phyloP scores from a whole-genome alignment of 257 asterid genomes.

The Cinchona pubescens region DNA sequence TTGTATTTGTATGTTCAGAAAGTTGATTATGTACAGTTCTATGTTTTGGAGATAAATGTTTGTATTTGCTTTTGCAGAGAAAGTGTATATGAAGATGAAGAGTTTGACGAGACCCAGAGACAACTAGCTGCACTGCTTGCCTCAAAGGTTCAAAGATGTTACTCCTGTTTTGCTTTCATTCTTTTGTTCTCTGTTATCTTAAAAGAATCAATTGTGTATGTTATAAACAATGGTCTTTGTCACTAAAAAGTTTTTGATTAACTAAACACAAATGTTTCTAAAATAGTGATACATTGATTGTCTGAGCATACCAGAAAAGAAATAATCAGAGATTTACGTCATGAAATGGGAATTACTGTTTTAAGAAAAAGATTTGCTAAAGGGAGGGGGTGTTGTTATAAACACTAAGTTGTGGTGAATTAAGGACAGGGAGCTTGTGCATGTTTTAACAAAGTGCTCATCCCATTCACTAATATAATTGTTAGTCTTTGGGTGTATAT shows the following conservation, averaged over 20 bases:
- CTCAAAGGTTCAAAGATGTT: slow-evolving; percentile 56
- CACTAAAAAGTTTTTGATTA: no score
- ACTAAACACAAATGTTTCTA: neutral
- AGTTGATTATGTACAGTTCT: neutral
- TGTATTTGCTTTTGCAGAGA: slow-evolving; percentile 26
- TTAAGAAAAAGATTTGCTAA: no score
- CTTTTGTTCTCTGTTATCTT: neutral
- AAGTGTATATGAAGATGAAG: slow-evolving; percentile 32
- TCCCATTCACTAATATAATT: neutral
- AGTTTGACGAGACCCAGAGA: slow-evolving; percentile 21
- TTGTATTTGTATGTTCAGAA: neutral
- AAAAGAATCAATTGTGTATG: neutral
- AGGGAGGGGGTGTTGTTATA: neutral
- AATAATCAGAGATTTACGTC: no score
- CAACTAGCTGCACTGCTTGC: slow-evolving; percentile 66
- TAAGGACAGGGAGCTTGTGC: neutral
- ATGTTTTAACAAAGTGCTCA: neutral
- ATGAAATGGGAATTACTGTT: neutral
- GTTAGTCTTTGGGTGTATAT: no score
- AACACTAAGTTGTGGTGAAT: neutral
- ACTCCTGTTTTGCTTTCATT: neutral
- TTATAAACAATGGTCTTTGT: neutral
- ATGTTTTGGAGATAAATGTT: neutral
- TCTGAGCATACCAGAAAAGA: neutral
- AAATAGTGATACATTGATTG: neutral